Base-by-base conservation (phyloP, 164 flowering plant genomes). In the Chimonanthus praecox region DNA sequence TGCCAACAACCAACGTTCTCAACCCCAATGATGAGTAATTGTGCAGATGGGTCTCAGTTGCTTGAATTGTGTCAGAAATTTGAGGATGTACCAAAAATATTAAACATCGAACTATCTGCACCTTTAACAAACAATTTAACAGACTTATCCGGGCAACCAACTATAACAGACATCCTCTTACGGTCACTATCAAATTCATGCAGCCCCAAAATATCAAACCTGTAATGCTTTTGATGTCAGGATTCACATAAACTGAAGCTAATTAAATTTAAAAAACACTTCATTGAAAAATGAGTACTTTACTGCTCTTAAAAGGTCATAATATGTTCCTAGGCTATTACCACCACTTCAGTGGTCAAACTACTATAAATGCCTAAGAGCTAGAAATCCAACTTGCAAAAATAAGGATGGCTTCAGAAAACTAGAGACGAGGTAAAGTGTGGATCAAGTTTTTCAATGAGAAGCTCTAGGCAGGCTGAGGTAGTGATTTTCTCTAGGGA, bases 1-100 rank as follows among this genome's bases (percentile, higher is more conserved):
- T 88, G 18, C 94, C 98, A 73, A 94, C 67, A 72, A 91, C 98
- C 73, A 94, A 89, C 50, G 98, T 94, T 72, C 98, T 85, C 75
- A 94, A 80, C 74, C 98, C 97, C 78, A 80, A 1, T 2, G 93
- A 87, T 13, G 98, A 94, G 82, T 89, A 94, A 3, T 51, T 10
- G 58, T 8, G 58, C 13, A 8, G 3, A 51, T 51, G 58, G 58
- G 0, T 51, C 3, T 51, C 58, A 4, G 13, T 51, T 51, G 58
- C 13, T 15, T 51, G 58, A 51, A 51, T 9, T 51, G 9, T 0
- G 15, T 51, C 9, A 51, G 58, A 51, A 51, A 51, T 10, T 51
- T 51, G n/a, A 54, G 60, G 60, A 54, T 54, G 15, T 54, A 54
- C 15, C 60, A 54, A 2, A 10, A 16, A 54, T 54, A 10, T 54